A percentile compares a stretch with the other conserved stretches of the same genome.
phyloP scores from a whole-genome alignment of 1,139 yeast species.

The Saccharomycopsis hybrid region DNA sequence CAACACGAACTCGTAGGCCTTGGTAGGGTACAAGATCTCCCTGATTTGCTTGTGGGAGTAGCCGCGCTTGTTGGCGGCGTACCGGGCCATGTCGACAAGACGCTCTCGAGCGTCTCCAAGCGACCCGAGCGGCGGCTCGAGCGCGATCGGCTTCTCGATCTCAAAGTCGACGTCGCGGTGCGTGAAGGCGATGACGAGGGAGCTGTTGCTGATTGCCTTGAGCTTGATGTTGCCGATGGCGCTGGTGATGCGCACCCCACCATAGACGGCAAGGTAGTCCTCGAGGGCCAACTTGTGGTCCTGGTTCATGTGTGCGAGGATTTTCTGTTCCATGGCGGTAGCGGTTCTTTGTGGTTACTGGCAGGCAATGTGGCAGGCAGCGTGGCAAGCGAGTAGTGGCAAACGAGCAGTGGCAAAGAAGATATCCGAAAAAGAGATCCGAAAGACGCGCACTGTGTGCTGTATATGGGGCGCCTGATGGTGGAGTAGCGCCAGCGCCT shows the following conservation, averaged over 20 bases:
- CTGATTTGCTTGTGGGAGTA: slow-evolving; percentile 51
- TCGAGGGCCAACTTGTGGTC: slow-evolving; percentile 63
- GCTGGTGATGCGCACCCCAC: slow-evolving; percentile 38
- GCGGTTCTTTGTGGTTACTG: too few relatives aligned
- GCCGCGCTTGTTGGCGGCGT: slow-evolving; percentile 62
- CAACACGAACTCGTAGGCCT: slow-evolving; percentile 26
- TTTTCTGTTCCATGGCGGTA: slow-evolving; percentile 34
- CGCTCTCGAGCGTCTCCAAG: slow-evolving; percentile 49
- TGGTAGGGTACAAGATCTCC: slow-evolving; percentile 40
- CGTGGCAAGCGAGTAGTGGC: too few relatives aligned
- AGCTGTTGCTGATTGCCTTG: slow-evolving; percentile 24
- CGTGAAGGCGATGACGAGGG: slow-evolving; percentile 34
- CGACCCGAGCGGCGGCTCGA: slow-evolving; percentile 45
- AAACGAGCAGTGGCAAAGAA: too few relatives aligned
- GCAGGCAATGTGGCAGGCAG: too few relatives aligned
- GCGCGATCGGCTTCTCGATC: slow-evolving; percentile 38
- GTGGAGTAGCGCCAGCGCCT: too few relatives aligned
- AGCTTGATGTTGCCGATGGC: slow-evolving; percentile 45
- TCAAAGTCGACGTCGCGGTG: slow-evolving; percentile 46
- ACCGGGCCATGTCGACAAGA: slow-evolving; percentile 60
- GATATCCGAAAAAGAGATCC: too few relatives aligned
- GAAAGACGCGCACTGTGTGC: too few relatives aligned
- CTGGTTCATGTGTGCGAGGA: slow-evolving; percentile 64
- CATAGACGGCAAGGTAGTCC: slow-evolving; percentile 67
- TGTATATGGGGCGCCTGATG: too few relatives aligned